Percentiles rank a stretch among this genome's conserved stretches.
Conservation (phyloP, 805 yeast species). For the Spathaspora arborariae region DNA sequence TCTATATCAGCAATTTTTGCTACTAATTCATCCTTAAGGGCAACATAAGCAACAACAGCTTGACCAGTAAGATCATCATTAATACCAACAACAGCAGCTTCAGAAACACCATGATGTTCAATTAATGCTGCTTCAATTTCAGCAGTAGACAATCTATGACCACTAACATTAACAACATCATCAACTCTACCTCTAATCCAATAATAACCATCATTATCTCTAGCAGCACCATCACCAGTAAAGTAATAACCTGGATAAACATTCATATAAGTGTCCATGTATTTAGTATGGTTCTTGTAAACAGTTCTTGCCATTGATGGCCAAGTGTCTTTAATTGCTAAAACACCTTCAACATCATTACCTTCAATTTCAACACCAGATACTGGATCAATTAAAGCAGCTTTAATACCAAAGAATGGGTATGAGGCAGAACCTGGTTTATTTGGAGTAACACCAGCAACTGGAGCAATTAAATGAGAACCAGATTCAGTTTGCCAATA, state of each 20-base stretch:
- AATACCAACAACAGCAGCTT: slow-evolving; percentile 81
- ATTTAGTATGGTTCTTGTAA: slow-evolving; percentile 72
- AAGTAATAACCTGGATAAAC: slow-evolving; percentile 82
- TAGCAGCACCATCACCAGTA: slow-evolving; percentile 88
- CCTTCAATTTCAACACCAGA: slow-evolving; percentile 66
- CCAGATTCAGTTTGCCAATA: slow-evolving; percentile 92
- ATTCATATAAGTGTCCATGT: slow-evolving; percentile 73
- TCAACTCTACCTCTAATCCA: slow-evolving; percentile 88
- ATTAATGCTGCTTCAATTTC: slow-evolving; percentile 82
- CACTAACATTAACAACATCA: slow-evolving; percentile 84
- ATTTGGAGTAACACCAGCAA: slow-evolving; percentile 72
- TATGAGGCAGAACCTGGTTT: slow-evolving; percentile 84
- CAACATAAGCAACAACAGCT: slow-evolving; percentile 79
- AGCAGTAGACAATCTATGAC: slow-evolving; percentile 85
- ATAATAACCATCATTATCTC: slow-evolving; percentile 78
- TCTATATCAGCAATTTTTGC: slow-evolving; percentile 43
- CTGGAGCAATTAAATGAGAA: slow-evolving; percentile 71
- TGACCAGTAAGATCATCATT: slow-evolving; percentile 83
- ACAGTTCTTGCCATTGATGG: slow-evolving; percentile 84
- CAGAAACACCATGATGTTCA: slow-evolving; percentile 68
- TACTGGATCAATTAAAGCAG: slow-evolving; percentile 71
- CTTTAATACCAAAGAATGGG: slow-evolving; percentile 80
- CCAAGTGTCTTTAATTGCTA: slow-evolving; percentile 72
- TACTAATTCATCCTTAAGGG: slow-evolving; percentile 53
- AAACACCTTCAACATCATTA: slow-evolving; percentile 75